Conservation (phyloP, 2,329 filamentous ascomycete species). For the Penicillium sp. region DNA sequence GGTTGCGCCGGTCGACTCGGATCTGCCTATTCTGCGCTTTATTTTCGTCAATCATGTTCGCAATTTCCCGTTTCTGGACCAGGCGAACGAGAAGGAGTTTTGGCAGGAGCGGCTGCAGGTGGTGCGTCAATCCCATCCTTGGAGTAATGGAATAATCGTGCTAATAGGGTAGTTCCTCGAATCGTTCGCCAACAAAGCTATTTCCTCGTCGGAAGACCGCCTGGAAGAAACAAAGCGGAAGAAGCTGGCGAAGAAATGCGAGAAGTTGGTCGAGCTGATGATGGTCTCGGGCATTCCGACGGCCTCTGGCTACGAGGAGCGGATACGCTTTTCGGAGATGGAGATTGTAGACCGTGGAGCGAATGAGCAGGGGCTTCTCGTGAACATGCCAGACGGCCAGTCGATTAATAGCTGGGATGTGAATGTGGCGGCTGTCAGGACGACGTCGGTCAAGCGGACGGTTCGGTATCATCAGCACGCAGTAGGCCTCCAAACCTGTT, state of each 20-base stretch:
- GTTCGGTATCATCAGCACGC: conserved; percentile 89
- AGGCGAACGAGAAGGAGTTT: conserved; percentile 97
- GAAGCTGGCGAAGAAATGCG: conserved; percentile 87
- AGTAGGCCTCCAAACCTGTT: conserved; percentile 47
- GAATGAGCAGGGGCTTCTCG: conserved; percentile 82
- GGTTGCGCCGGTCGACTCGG: conserved; percentile 86
- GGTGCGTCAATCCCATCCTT: too few relatives aligned
- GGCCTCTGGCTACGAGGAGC: conserved; percentile 93
- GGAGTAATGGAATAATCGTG: neutral
- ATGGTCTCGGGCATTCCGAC: conserved; percentile 98
- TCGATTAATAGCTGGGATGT: conserved; percentile 95
- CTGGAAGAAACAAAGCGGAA: conserved; percentile 92
- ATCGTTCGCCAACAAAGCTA: conserved; percentile 94
- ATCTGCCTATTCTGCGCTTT: conserved; percentile 87
- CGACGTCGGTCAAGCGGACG: conserved; percentile 76
- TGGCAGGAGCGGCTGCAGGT: conserved; percentile 98
- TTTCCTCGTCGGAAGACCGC: conserved; percentile 93
- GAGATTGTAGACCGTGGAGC: conserved; percentile 93
- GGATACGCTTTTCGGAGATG: conserved; percentile 93
- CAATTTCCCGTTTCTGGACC: conserved; percentile 95
- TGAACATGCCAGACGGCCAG: conserved; percentile 85
- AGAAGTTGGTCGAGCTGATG: conserved; percentile 97
- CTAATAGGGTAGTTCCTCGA: conserved; percentile 70
- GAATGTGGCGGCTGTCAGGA: conserved; percentile 85
- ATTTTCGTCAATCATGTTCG: conserved; percentile 98